phyloP scores from a whole-genome alignment of 225 moss, liverwort and hornwort genomes.

The Bryoerythrophyllum caledonicum region DNA sequence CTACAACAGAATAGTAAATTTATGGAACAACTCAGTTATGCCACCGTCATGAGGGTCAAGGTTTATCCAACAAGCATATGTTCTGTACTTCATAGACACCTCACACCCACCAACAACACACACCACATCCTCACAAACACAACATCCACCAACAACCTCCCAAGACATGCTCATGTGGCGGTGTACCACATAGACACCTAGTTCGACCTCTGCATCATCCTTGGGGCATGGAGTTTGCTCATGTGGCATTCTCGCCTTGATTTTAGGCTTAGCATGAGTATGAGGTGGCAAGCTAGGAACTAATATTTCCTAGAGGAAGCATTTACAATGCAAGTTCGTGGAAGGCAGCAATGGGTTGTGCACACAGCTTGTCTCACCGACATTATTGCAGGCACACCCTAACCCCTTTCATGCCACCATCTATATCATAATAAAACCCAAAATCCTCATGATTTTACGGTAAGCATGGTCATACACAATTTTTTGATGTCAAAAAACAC shows the following conservation, averaged over 20 bases:
- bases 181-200: neutral
- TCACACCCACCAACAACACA: neutral
- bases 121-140: neutral
- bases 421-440: no score
- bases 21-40: no score
- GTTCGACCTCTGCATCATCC: neutral
- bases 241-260: neutral
- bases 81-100: neutral
- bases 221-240: neutral
- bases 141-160: neutral
- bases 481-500: no score
- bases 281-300: neutral
- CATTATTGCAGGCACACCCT: neutral
- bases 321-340: accelerated
- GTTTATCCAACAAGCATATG: no score
- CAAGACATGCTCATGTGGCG: neutral
- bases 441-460: no score
- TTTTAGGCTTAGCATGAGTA: neutral
- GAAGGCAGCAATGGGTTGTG: neutral
- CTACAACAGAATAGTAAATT: no score
- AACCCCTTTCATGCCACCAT: no score
- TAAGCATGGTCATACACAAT: no score
- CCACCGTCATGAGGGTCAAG: no score
- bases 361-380: neutral
- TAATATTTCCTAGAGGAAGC: neutral